These are phyloP conservation scores for Xanthoconium separans DNA, from an alignment of 1,284 basidiomycete genomes.

Conservation along the genomic window DNA sequence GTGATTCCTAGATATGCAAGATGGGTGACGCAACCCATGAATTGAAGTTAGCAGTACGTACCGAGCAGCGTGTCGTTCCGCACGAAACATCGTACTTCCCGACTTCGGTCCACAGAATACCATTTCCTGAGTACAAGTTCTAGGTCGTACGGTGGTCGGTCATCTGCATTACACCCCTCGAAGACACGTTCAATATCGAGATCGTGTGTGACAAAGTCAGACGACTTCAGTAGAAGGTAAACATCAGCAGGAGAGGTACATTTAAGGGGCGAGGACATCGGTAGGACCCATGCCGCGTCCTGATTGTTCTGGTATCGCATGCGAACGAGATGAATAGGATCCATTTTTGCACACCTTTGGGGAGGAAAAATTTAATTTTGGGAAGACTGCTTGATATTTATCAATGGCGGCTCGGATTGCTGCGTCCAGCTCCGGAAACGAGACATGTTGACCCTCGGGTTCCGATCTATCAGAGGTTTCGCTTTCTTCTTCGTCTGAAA, in stretches of 20 bases:
- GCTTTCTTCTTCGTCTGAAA: constrained; percentile 51
- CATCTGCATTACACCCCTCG: constrained; percentile 47
- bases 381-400: constrained; percentile 84
- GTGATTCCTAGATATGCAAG: constrained; percentile 59
- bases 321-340: neutral
- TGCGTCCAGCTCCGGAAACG: constrained; percentile 78
- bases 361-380: constrained; percentile 93
- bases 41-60: constrained; percentile 34
- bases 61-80: constrained; percentile 68
- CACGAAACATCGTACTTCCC: constrained; percentile 89
- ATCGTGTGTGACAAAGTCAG: constrained; percentile 88
- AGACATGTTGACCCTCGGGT: constrained; percentile 44
- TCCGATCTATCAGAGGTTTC: constrained; percentile 40
- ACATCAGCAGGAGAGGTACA: constrained; percentile 89
- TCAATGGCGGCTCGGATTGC: constrained; percentile 69
- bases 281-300: constrained; percentile 93
- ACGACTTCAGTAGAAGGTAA: constrained; percentile 91
- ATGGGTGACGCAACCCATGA: neutral
- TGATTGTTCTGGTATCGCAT: constrained; percentile 30
- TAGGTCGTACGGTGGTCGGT: constrained; percentile 51
- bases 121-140: constrained; percentile 93
- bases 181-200: constrained; percentile 62
- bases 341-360: constrained; percentile 61
- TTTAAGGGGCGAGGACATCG: constrained; percentile 81
- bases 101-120: constrained; percentile 81